Evolutionary conservation across 106 monocot species (phyloP).

Genomic region (Dendrobium officinale): DNA sequence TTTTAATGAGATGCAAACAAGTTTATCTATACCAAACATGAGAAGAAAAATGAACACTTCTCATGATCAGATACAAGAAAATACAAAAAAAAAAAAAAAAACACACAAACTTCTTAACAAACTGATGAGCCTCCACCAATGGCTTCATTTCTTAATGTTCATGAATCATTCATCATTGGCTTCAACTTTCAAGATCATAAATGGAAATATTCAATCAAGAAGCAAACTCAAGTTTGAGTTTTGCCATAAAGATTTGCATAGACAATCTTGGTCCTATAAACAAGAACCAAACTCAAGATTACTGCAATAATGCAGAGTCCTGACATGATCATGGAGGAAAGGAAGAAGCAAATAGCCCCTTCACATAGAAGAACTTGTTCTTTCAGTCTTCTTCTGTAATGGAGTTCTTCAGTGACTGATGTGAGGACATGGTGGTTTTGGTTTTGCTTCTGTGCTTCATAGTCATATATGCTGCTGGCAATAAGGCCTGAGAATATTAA

Average conservation of each 20-base stretch:
- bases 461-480: conserved; percentile 61
- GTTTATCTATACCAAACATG: no score
- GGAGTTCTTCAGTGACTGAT: neutral
- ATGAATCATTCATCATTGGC: no score
- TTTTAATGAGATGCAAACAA: no score
- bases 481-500: conserved; percentile 67
- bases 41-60: no score
- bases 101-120: no score
- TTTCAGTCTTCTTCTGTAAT: neutral
- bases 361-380: conserved; percentile 33
- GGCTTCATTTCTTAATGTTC: no score
- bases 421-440: conserved; percentile 10
- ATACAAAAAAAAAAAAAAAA: no score
- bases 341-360: conserved; percentile 60
- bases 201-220: no score
- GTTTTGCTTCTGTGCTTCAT: conserved; percentile 61
- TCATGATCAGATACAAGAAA: no score
- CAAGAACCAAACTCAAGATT: conserved; percentile 52
- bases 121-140: no score
- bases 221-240: conserved; percentile 17
- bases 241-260: conserved; percentile 71
- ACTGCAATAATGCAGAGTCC: conserved; percentile 62
- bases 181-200: no score
- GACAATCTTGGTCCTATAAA: conserved; percentile 63
- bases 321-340: conserved; percentile 69